Percentiles rank a stretch among this genome's conserved stretches.
These are phyloP conservation scores for Carex cristatella DNA, from an alignment of 176 grass and related monocot species.

Conservation along the genomic window DNA sequence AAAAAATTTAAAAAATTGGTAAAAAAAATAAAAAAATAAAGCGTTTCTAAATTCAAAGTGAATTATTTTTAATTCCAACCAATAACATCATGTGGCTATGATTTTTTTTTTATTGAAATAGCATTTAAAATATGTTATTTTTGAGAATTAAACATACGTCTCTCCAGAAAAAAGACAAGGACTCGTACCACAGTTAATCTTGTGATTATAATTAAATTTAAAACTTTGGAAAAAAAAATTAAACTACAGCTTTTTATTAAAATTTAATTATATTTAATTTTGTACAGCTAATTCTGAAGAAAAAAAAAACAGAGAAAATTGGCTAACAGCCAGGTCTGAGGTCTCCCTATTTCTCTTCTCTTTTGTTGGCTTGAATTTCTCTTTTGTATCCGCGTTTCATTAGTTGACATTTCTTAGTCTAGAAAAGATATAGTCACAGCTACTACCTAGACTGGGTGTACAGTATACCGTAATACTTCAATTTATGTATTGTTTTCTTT, in stretches of 20 bases:
- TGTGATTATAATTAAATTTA: not conserved
- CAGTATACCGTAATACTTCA: not conserved
- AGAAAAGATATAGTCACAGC: not conserved
- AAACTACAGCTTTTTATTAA: not conserved
- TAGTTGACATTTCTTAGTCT: slow-evolving; percentile 11
- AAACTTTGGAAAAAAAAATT: not conserved
- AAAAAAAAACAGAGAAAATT: no score
- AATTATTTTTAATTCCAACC: not conserved
- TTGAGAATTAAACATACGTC: no score
- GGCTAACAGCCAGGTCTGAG: no score
- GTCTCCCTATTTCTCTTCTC: no score
- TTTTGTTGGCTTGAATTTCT: no score
- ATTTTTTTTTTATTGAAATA: not conserved
- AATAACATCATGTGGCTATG: not conserved
- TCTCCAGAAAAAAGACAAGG: no score
- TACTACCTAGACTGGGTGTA: not conserved
- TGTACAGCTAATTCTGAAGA: not conserved
- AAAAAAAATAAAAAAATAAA: no score
- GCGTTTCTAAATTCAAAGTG: not conserved
- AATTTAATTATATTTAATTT: not conserved
- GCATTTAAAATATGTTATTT: no score
- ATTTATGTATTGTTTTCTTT: not conserved
- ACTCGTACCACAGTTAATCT: no score
- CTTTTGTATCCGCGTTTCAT: not conserved
- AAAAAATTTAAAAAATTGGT: no score